Percentiles rank a stretch among this genome's conserved stretches.
Conservation (phyloP, 1,284 basidiomycete genomes). For the Austroboletus novae-zelandiae region DNA sequence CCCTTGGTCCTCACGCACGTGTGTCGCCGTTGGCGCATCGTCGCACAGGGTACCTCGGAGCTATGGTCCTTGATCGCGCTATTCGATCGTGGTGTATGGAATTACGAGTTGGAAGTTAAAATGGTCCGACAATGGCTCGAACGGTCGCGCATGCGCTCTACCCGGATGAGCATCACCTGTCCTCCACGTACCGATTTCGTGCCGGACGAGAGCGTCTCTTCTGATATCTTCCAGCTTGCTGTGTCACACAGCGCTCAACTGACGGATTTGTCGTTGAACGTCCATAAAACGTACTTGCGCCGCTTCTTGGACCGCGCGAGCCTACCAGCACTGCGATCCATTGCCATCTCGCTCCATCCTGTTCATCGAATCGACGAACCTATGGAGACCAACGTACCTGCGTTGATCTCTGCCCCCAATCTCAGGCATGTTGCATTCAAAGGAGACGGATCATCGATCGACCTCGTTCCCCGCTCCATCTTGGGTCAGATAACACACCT, state of each 20-base stretch:
- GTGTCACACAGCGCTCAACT: conserved; percentile 22
- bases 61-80: conserved; percentile 31
- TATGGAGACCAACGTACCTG: not conserved
- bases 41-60: conserved; percentile 28
- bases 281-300: conserved; percentile 17
- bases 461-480: conserved; percentile 18
- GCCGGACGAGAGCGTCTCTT: conserved; percentile 3
- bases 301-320: conserved; percentile 16
- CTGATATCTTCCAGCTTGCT: conserved; percentile 23
- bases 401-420: conserved; percentile 12
- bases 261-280: conserved; percentile 18
- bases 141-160: conserved; percentile 20
- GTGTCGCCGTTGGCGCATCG: conserved; percentile 29
- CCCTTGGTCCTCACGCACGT: conserved; percentile 32
- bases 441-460: conserved; percentile 11
- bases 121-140: conserved; percentile 25
- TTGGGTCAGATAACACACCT: conserved; percentile 25
- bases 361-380: conserved; percentile 8
- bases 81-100: conserved; percentile 28
- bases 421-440: conserved; percentile 17
- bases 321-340: conserved; percentile 14
- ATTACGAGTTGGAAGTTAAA: conserved; percentile 24
- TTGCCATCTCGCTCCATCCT: conserved; percentile 17
- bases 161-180: conserved; percentile 24
- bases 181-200: conserved; percentile 22